Conservation (phyloP, 23 red algal genomes). For the Pyropia haitanensis region DNA sequence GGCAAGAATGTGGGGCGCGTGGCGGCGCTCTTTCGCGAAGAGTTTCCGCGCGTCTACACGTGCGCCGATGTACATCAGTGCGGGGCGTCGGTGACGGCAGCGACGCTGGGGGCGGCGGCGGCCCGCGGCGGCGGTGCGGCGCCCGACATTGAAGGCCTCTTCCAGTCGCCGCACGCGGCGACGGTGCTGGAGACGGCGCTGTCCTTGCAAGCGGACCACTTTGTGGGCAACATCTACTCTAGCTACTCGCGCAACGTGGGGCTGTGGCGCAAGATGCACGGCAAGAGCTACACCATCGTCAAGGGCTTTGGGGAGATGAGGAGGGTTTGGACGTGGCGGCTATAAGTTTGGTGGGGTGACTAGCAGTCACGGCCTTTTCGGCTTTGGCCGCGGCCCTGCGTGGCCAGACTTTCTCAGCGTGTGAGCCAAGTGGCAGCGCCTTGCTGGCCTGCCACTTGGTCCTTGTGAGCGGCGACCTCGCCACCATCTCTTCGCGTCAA, state of each 20-base stretch:
- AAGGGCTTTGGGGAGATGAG: conserved; percentile 42
- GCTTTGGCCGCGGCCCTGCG: too few species aligned
- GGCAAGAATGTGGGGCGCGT: conserved; percentile 28
- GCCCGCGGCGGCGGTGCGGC: not conserved
- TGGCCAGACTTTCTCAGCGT: too few species aligned
- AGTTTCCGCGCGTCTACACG: conserved; percentile 25
- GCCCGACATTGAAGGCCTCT: conserved; percentile 8
- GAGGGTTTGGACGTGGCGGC: conserved; percentile 10
- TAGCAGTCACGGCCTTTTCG: too few species aligned
- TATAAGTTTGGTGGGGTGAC: not conserved
- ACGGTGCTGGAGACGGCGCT: conserved; percentile 18
- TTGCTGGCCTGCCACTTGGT: too few species aligned
- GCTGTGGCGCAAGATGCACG: conserved; percentile 39
- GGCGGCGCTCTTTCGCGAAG: conserved; percentile 18
- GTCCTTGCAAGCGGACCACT: conserved; percentile 24
- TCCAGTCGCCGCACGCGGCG: conserved; percentile 6
- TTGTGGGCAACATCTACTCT: conserved; percentile 52
- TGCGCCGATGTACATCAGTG: conserved; percentile 24
- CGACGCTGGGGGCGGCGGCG: not conserved
- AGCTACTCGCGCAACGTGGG: conserved; percentile 50
- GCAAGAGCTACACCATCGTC: conserved; percentile 22
- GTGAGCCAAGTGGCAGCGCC: too few species aligned
- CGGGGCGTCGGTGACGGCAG: not conserved
- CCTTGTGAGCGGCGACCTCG: too few species aligned
- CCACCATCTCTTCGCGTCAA: too few species aligned